These are phyloP conservation scores for Ophiostoma quercus DNA, from an alignment of 2,329 filamentous ascomycete genomes.

Conservation along the genomic window DNA sequence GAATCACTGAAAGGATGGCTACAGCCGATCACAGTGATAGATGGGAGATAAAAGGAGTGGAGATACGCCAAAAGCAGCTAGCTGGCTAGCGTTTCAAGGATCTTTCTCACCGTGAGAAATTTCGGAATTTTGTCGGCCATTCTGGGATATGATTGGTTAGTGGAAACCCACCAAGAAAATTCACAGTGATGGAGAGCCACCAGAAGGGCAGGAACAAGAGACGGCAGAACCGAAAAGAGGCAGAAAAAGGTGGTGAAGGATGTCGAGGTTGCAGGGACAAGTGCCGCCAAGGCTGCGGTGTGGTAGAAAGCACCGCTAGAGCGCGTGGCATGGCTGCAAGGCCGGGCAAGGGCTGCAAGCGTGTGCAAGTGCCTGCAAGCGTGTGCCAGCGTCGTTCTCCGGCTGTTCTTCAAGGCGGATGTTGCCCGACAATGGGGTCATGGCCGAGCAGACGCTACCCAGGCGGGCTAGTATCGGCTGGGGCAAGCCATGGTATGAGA, in stretches of 20 bases:
- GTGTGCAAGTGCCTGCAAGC: neutral
- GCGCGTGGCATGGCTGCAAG: neutral
- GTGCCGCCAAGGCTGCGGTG: neutral
- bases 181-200: neutral
- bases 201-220: neutral
- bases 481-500: too few species aligned
- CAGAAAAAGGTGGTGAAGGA: neutral
- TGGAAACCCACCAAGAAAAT: neutral
- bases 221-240: neutral
- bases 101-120: neutral
- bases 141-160: neutral
- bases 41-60: neutral
- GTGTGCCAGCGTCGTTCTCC: neutral
- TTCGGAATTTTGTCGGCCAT: neutral
- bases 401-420: neutral
- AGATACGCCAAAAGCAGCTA: neutral
- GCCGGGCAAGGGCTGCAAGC: neutral
- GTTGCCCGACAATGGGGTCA: constrained; percentile 5
- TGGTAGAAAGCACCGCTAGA: neutral
- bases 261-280: neutral
- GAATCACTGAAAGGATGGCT: neutral
- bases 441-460: neutral
- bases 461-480: too few species aligned
- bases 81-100: neutral
- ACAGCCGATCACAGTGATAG: neutral